phyloP scores from a whole-genome alignment of 768 basidiomycete genomes.

The Kwoniella bestiolae region DNA sequence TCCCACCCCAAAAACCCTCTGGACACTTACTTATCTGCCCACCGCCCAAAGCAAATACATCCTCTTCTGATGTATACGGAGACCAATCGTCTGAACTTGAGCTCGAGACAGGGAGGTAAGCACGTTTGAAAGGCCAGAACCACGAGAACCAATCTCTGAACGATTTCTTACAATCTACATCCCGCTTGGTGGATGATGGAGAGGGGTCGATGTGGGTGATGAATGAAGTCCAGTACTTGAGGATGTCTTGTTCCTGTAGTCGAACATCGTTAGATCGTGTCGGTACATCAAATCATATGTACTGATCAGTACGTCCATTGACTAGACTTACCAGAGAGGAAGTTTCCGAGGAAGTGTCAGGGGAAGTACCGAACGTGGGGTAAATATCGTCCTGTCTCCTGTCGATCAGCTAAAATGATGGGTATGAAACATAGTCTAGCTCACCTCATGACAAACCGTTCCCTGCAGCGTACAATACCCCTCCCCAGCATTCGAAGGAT shows the following conservation, averaged over 20 bases:
- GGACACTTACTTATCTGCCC: conserved; percentile 24
- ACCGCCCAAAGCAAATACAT: conserved; percentile 31
- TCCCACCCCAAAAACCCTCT: conserved; percentile 40
- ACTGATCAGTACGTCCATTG: background rate
- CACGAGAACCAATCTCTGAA: background rate
- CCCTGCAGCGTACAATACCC: conserved; percentile 37
- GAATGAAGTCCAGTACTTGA: conserved; percentile 38
- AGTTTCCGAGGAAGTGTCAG: conserved; percentile 5
- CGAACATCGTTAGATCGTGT: background rate
- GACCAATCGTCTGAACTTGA: conserved; percentile 15
- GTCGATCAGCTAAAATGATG: background rate
- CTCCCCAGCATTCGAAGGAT: conserved; percentile 33
- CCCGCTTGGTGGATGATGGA: background rate
- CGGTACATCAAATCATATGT: background rate
- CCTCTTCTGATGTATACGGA: conserved; percentile 9
- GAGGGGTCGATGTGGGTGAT: conserved; percentile 44
- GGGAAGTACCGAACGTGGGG: conserved; percentile 37
- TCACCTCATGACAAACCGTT: conserved; percentile 53
- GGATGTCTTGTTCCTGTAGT: conserved; percentile 26
- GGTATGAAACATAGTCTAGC: background rate
- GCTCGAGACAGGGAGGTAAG: background rate
- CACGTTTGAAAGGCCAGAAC: background rate
- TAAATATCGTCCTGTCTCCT: conserved; percentile 42
- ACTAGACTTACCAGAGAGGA: conserved; percentile 15
- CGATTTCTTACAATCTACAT: background rate